Conservation (phyloP, 2,329 filamentous ascomycete species). For the Penicillium thymicola region DNA sequence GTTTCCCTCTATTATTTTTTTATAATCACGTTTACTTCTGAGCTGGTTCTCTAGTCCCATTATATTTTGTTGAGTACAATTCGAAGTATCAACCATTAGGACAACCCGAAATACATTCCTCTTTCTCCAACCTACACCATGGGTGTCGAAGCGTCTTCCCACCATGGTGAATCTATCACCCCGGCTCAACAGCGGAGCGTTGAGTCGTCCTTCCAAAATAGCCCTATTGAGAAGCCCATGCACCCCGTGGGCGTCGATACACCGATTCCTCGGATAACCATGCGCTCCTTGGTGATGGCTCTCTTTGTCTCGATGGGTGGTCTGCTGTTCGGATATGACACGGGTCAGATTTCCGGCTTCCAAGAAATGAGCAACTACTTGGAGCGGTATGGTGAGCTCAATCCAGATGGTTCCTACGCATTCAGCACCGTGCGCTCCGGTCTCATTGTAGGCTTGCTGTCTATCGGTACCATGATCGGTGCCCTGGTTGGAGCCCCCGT, state of each 20-base stretch:
- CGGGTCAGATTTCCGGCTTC: conserved; percentile 47
- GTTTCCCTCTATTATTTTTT: conserved; percentile 5
- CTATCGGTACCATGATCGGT: conserved; percentile 45
- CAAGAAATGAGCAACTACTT: conserved; percentile 44
- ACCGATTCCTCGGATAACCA: conserved; percentile 35
- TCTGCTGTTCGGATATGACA: conserved; percentile 46
- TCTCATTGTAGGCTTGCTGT: conserved; percentile 43
- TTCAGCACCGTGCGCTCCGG: conserved; percentile 44
- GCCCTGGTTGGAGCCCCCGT: conserved; percentile 41
- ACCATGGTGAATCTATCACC: conserved; percentile 33
- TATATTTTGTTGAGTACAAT: not conserved
- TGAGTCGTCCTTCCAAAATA: conserved; percentile 21
- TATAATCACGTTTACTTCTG: not conserved
- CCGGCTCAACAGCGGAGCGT: conserved; percentile 27
- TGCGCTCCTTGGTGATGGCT: conserved; percentile 41
- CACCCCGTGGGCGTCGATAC: conserved; percentile 27
- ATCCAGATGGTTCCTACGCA: conserved; percentile 29
- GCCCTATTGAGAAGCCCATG: conserved; percentile 23
- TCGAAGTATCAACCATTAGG: not conserved
- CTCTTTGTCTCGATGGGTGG: conserved; percentile 48
- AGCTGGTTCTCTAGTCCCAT: not conserved
- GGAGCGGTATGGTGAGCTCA: conserved; percentile 37
- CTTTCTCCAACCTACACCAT: conserved; percentile 16
- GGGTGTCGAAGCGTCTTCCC: conserved; percentile 29
- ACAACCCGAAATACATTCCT: not conserved